Evolutionary conservation across 2,329 filamentous ascomycete species (phyloP).

Genomic region (Rugonectria rugulosa): DNA sequence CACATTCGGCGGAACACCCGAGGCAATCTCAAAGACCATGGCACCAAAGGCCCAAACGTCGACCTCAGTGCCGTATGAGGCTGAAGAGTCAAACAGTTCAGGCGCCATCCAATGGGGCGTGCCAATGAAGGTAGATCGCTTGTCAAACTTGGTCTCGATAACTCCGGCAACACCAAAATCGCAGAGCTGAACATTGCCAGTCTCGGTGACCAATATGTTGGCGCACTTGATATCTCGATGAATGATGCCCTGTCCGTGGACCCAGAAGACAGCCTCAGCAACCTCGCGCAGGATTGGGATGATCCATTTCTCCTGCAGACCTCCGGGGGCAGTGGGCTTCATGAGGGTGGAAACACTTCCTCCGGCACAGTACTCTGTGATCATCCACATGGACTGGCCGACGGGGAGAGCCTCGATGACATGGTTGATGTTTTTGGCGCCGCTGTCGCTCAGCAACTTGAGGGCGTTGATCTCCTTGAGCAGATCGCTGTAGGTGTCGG

Average conservation of each 20-base stretch:
- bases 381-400: slow-evolving; percentile 84
- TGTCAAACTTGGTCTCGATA: slow-evolving; percentile 77
- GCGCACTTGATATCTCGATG: slow-evolving; percentile 78
- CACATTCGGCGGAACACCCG: slow-evolving; percentile 76
- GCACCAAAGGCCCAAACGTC: slow-evolving; percentile 90
- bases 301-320: slow-evolving; percentile 75
- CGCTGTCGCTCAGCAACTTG: slow-evolving; percentile 75
- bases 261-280: slow-evolving; percentile 71
- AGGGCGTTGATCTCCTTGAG: slow-evolving; percentile 74
- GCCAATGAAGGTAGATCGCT: slow-evolving; percentile 81
- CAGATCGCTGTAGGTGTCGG: slow-evolving; percentile 74
- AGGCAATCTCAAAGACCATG: slow-evolving; percentile 82
- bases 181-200: slow-evolving; percentile 79
- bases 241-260: slow-evolving; percentile 73
- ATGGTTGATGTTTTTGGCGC: slow-evolving; percentile 80
- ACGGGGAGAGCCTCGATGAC: slow-evolving; percentile 82
- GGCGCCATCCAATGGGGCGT: slow-evolving; percentile 90
- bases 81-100: slow-evolving; percentile 72
- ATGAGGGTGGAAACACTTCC: slow-evolving; percentile 80
- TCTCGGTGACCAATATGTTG: slow-evolving; percentile 81
- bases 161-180: slow-evolving; percentile 86
- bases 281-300: slow-evolving; percentile 72
- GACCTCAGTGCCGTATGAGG: slow-evolving; percentile 74
- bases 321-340: slow-evolving; percentile 71
- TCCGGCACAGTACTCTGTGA: slow-evolving; percentile 86